Evolutionary conservation across 495 filamentous ascomycete species (phyloP).

Genomic region (Penicillium manginii): DNA sequence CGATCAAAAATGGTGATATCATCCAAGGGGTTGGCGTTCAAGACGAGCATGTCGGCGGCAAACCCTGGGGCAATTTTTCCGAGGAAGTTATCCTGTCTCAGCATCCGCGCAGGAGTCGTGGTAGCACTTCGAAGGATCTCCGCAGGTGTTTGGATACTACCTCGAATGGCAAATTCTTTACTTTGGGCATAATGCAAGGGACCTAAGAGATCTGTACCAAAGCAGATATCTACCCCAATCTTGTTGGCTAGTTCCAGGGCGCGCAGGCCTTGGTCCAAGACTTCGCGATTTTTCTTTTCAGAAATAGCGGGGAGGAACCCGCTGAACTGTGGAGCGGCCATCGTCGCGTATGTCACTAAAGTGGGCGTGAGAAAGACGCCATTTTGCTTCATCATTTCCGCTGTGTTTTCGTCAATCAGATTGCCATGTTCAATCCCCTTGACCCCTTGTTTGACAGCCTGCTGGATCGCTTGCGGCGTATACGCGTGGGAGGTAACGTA

Average conservation of each 20-base stretch:
- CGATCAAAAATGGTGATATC: neutral
- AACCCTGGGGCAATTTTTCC: neutral
- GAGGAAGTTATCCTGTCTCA: slow-evolving; percentile 1
- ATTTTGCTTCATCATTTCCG: neutral
- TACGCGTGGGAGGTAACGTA: neutral
- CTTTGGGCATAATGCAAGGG: slow-evolving; percentile 1
- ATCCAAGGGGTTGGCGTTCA: neutral
- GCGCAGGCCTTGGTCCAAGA: neutral
- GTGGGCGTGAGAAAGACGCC: neutral
- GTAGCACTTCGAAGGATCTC: slow-evolving; percentile 1
- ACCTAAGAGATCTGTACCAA: neutral
- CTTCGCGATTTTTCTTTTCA: neutral
- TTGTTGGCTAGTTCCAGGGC: neutral
- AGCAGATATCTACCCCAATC: neutral
- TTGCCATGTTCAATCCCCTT: neutral
- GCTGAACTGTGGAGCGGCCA: neutral
- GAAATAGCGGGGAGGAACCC: neutral
- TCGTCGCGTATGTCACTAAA: neutral
- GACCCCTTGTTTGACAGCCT: neutral
- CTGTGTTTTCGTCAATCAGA: neutral
- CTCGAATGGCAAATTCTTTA: neutral
- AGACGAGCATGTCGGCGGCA: neutral
- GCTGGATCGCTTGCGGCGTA: neutral
- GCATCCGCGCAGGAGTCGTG: neutral
- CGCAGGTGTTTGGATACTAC: neutral